Conservation (phyloP, 2,329 filamentous ascomycete genomes). For the Fusarium siculi region DNA sequence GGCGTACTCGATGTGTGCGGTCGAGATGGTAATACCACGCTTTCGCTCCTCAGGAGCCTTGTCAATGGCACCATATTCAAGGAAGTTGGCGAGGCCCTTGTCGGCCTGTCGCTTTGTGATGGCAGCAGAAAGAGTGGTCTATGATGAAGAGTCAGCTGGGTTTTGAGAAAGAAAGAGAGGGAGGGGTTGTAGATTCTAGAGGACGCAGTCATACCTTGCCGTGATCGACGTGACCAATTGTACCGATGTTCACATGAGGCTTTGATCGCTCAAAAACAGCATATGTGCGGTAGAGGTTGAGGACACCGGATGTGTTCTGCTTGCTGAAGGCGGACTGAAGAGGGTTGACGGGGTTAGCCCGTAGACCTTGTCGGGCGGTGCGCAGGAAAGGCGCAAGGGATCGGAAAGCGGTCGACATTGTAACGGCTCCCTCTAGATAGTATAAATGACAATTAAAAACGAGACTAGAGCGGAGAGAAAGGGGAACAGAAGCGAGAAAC, state of each 20-base stretch:
- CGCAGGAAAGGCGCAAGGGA: constrained; percentile 82
- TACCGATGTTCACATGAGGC: constrained; percentile 99
- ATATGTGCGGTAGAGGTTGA: constrained; percentile 74
- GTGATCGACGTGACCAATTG: constrained; percentile 99
- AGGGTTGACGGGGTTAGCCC: constrained; percentile 77
- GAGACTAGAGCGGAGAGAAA: constrained; percentile 31
- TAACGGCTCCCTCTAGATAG: constrained; percentile 50
- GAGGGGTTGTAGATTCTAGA: background rate
- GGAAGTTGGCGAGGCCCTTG: constrained; percentile 92
- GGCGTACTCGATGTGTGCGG: constrained; percentile 97
- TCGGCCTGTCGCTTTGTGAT: constrained; percentile 98
- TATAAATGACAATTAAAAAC: constrained; percentile 42
- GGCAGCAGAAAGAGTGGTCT: constrained; percentile 98
- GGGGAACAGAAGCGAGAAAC: constrained; percentile 25
- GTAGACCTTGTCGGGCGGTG: constrained; percentile 80
- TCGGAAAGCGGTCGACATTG: constrained; percentile 85
- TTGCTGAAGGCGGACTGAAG: constrained; percentile 75
- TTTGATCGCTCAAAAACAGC: constrained; percentile 87
- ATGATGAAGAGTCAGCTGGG: constrained; percentile 31
- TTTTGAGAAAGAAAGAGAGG: constrained; percentile 4
- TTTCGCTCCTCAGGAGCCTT: constrained; percentile 99
- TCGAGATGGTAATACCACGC: constrained; percentile 99
- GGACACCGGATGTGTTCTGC: constrained; percentile 70
- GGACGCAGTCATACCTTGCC: constrained; percentile 78
- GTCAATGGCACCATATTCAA: constrained; percentile 98